Evolutionary conservation across 2,329 filamentous ascomycete species (phyloP).

Genomic region (Colletotrichum graminicola): DNA sequence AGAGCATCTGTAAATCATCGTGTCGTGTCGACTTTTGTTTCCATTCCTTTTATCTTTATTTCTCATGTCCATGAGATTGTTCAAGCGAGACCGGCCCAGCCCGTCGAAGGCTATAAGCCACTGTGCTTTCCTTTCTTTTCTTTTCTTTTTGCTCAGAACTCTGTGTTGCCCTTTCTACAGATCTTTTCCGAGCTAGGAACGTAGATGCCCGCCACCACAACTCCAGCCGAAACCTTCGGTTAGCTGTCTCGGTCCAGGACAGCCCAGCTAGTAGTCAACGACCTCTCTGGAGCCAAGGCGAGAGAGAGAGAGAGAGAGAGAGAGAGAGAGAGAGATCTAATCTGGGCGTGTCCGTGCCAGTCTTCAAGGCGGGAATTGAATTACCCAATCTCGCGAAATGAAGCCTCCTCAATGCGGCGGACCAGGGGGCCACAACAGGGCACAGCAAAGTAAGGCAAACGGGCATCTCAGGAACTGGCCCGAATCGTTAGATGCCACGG

Average conservation of each 20-base stretch:
- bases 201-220: constrained; percentile 17
- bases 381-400: constrained; percentile 25
- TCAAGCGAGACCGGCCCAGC: constrained; percentile 11
- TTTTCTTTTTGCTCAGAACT: not conserved
- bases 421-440: not conserved
- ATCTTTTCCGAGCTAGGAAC: not conserved
- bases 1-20: constrained; percentile 12
- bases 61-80: too few species aligned
- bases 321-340: constrained; percentile 20
- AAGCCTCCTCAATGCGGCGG: constrained; percentile 17
- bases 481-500: constrained; percentile 19
- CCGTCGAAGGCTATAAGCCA: not conserved
- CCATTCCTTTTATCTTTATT: too few species aligned
- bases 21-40: constrained; percentile 5
- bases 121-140: not conserved
- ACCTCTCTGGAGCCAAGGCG: constrained; percentile 7
- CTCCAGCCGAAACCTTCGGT: constrained; percentile 34
- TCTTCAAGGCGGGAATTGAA: constrained; percentile 9
- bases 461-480: constrained; percentile 25
- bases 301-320: not conserved
- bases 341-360: constrained; percentile 18
- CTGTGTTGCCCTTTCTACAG: constrained; percentile 4
- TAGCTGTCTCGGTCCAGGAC: constrained; percentile 9
- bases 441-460: not conserved
- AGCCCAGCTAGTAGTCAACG: constrained; percentile 22